Percentiles rank a stretch among this genome's conserved stretches.
phyloP scores from a whole-genome alignment of 176 grass and related monocot species.

The Cenchrus americanus region DNA sequence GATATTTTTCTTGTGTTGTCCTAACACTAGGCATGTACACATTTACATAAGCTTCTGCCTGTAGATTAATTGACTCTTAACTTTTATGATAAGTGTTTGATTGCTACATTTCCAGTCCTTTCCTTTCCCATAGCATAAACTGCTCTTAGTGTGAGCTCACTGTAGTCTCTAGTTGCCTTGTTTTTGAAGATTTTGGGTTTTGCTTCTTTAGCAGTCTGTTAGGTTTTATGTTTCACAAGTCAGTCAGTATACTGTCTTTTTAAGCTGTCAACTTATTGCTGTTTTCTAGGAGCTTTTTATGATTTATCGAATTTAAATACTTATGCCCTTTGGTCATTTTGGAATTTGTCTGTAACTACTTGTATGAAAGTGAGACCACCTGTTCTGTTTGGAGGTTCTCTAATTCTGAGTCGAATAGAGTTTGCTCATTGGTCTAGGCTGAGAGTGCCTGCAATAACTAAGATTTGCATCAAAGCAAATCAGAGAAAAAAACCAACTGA shows the following conservation, averaged over 20 bases:
- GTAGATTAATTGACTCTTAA: conserved; percentile 8
- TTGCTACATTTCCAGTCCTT: conserved; percentile 8
- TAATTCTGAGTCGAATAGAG: background rate
- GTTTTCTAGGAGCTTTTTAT: background rate
- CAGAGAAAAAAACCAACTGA: background rate
- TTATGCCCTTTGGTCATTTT: background rate
- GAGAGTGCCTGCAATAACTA: background rate
- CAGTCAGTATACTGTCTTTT: background rate
- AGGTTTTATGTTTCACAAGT: background rate
- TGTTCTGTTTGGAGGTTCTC: background rate
- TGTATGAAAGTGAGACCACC: background rate
- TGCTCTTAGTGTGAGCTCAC: background rate
- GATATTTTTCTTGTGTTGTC: background rate
- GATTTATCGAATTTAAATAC: conserved; percentile 6
- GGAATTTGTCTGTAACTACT: background rate
- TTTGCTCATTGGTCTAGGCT: background rate
- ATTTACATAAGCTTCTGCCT: background rate
- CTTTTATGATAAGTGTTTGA: background rate
- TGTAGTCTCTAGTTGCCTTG: background rate
- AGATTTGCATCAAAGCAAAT: conserved; percentile 13
- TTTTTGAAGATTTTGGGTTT: background rate
- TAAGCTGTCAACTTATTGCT: background rate
- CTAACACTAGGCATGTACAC: background rate
- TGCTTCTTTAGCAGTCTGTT: conserved; percentile 4
- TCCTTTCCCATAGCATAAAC: conserved; percentile 4